Conservation (phyloP, 768 basidiomycete genomes). For the Rhizopogon vesiculosus region DNA sequence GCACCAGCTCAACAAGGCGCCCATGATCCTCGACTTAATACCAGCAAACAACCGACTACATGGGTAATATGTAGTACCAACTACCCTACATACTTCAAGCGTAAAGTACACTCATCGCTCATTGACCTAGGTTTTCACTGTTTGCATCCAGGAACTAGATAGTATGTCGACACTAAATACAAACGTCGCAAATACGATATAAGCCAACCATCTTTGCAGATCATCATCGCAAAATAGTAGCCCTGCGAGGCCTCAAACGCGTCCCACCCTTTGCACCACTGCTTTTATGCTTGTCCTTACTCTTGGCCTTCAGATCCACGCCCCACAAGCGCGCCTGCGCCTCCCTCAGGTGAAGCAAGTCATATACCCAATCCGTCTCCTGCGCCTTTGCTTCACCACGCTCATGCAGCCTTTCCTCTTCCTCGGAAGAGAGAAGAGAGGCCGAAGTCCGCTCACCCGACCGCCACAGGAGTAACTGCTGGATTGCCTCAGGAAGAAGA, state of each 20-base stretch:
- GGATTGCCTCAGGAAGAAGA: conserved; percentile 64
- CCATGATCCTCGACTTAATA: too few species aligned
- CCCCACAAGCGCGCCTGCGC: conserved; percentile 35
- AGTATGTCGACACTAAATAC: neutral
- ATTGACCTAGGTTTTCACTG: too few species aligned
- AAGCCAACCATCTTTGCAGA: neutral
- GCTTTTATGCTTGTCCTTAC: conserved; percentile 15
- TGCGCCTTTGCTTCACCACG: conserved; percentile 41
- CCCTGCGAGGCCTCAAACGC: conserved; percentile 22
- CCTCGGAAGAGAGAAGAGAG: conserved; percentile 42
- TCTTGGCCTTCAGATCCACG: conserved; percentile 22
- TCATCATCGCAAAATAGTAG: conserved; percentile 14
- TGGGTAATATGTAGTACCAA: too few species aligned
- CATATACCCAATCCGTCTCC: conserved; percentile 68
- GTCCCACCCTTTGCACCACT: conserved; percentile 19
- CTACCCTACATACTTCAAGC: too few species aligned
- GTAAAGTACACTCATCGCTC: too few species aligned
- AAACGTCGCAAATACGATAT: neutral
- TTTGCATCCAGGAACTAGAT: neutral
- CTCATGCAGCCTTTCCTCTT: conserved; percentile 53
- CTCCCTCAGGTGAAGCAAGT: conserved; percentile 41
- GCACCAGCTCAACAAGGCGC: neutral
- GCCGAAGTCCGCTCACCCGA: conserved; percentile 49
- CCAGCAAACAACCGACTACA: too few species aligned
- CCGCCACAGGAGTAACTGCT: conserved; percentile 75